Evolutionary conservation across 2,329 filamentous ascomycete genomes (phyloP).

Genomic region (Penicillium sp.): DNA sequence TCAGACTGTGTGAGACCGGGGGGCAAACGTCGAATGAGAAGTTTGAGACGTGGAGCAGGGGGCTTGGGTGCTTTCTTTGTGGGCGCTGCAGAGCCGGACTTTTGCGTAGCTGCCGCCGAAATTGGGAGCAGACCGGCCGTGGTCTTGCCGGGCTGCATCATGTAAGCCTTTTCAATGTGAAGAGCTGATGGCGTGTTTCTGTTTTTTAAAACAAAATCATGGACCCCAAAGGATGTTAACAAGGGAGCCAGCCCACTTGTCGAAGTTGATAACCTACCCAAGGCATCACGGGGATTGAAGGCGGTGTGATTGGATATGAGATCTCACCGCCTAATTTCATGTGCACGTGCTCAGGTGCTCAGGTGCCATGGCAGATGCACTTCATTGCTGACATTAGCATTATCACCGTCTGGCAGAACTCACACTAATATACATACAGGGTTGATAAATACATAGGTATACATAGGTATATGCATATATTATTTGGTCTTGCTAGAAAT

Average conservation of each 20-base stretch:
- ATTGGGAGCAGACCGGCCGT: conserved; percentile 56
- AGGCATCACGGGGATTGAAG: not conserved
- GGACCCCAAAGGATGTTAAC: not conserved
- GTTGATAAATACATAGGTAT: no score
- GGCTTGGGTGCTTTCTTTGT: conserved; percentile 45
- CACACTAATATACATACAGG: no score
- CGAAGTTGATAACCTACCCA: not conserved
- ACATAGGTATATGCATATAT: no score
- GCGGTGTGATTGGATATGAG: not conserved
- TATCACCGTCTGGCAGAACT: not conserved
- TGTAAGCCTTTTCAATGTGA: conserved; percentile 4
- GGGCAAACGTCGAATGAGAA: conserved; percentile 78
- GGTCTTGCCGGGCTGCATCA: conserved; percentile 33
- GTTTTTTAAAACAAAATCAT: not conserved
- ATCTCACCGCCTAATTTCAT: not conserved
- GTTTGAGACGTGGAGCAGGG: conserved; percentile 68
- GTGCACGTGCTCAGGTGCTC: not conserved
- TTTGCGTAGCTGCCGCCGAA: conserved; percentile 46
- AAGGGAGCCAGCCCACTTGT: not conserved
- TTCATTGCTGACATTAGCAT: not conserved
- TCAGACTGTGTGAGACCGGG: conserved; percentile 80
- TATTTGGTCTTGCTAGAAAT: no score
- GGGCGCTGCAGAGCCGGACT: conserved; percentile 39
- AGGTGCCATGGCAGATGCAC: no score
- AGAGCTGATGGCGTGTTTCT: not conserved